Evolutionary conservation across 2,329 filamentous ascomycete species (phyloP).

Genomic region (Aspergillus intermedius): DNA sequence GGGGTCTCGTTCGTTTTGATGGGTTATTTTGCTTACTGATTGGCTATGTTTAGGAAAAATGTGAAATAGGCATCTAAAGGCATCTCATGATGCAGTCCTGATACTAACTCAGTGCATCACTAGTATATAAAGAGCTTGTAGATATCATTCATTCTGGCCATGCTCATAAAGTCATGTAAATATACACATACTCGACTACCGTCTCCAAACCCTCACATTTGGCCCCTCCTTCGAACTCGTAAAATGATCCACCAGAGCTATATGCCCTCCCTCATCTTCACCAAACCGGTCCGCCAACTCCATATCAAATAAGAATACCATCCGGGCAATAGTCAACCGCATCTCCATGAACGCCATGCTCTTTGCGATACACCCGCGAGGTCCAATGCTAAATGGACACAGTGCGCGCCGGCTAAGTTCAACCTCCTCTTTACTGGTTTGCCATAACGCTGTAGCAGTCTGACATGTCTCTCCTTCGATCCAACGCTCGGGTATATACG

Average conservation of each 20-base stretch:
- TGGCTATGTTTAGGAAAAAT: too few species aligned
- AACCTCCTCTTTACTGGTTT: conserved; percentile 45
- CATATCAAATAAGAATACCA: conserved; percentile 37
- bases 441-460: conserved; percentile 30
- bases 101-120: too few species aligned
- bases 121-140: too few species aligned
- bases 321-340: conserved; percentile 31
- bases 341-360: conserved; percentile 40
- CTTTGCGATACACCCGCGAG: conserved; percentile 38
- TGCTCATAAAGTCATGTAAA: not conserved
- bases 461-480: conserved; percentile 42
- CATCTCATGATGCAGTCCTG: too few species aligned
- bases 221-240: conserved; percentile 32
- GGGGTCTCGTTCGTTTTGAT: too few species aligned
- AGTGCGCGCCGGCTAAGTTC: conserved; percentile 59
- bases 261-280: conserved; percentile 29
- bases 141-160: not conserved
- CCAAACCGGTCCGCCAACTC: conserved; percentile 27
- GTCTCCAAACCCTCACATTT: conserved; percentile 21
- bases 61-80: too few species aligned
- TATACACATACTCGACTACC: not conserved
- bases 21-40: too few species aligned
- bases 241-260: conserved; percentile 34
- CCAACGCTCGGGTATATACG: conserved; percentile 61
- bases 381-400: conserved; percentile 52